Conservation (phyloP, 352 stramenopile species). For the Phytophthora palmivora region DNA sequence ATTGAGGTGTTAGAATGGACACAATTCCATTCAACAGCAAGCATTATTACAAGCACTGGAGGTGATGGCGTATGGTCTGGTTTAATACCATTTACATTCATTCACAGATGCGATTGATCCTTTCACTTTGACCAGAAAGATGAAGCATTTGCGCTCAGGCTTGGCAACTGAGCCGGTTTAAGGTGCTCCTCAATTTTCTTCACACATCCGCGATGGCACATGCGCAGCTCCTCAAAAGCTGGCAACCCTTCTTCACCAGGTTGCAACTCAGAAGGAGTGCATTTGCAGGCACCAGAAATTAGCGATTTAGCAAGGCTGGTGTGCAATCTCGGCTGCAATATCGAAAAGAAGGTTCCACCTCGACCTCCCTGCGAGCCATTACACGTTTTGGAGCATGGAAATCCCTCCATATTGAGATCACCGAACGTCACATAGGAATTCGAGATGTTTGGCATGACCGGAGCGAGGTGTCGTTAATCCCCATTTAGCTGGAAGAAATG, state of each 20-base stretch:
- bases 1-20: too few species aligned
- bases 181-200: conserved; percentile 63
- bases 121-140: conserved; percentile 60
- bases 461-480: conserved; percentile 62
- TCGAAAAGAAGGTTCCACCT: conserved; percentile 74
- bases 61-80: too few species aligned
- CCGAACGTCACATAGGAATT: conserved; percentile 63
- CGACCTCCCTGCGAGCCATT: conserved; percentile 78
- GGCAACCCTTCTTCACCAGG: not conserved
- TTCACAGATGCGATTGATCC: not conserved
- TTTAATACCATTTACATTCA: too few species aligned
- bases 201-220: conserved; percentile 72
- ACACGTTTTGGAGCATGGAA: conserved; percentile 75
- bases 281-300: conserved; percentile 58
- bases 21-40: too few species aligned
- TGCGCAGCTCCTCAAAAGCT: conserved; percentile 56
- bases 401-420: conserved; percentile 87
- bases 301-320: conserved; percentile 50
- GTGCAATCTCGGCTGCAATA: conserved; percentile 54
- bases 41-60: too few species aligned
- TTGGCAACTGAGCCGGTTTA: conserved; percentile 43
- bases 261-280: conserved; percentile 20
- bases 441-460: conserved; percentile 7
- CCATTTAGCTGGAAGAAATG: conserved; percentile 61
- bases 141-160: conserved; percentile 54